Evolutionary conservation across 495 filamentous ascomycete genomes (phyloP), one percentile per base, ranked within the genome.

Genomic region (Pseudoneurospora amorphoporcata): DNA sequence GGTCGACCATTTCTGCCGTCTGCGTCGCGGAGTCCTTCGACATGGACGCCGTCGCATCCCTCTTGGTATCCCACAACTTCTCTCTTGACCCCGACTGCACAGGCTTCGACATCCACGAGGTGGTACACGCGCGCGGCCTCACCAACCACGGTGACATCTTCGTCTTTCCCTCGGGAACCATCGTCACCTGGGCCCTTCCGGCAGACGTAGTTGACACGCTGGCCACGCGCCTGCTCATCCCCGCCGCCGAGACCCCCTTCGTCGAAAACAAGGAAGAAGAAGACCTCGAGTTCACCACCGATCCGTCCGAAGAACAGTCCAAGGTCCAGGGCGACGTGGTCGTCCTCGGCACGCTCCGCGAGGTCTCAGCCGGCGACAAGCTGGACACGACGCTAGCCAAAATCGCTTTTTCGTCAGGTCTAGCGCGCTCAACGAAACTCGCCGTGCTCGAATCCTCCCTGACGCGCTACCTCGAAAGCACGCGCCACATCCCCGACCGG

Each of bases 81-180:
- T 71, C 87, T 81, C 81, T 90, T 79, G 76, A 92, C 88, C 79
- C 87, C 79, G 77, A 90, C 80, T 71, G 80, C 19, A 85, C 85
- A 32, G 88, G 87, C 70, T 87, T 93, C 68, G 82, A 89, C 35
- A 80, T 84, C 3, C 84, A 87, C 47, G 89, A 92, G 77, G 87
- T 89, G 23, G 85, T 87, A 12, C 87, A 88, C 75, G 86, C 86
- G 14, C 75, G 86, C 23, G 85, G 85, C 0, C 81, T 86, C 39
- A 37, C 35, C 5, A 88, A 87, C 72, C 79, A 83, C 69, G 94
- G 94, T 14, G 95, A 98, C 79, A 87, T 98, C 16, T 98, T 98
- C 75, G 89, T 99, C n/a, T 99, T 99, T 76, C 94, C 95, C 6
- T 97, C 95, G 1, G 95, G 95, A 3, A 96, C 94, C n/a, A 88